Percentiles rank a stretch among this genome's conserved stretches.
These are phyloP conservation scores for Tulasnella sp. DNA, from an alignment of 768 basidiomycete genomes.

Conservation along the genomic window DNA sequence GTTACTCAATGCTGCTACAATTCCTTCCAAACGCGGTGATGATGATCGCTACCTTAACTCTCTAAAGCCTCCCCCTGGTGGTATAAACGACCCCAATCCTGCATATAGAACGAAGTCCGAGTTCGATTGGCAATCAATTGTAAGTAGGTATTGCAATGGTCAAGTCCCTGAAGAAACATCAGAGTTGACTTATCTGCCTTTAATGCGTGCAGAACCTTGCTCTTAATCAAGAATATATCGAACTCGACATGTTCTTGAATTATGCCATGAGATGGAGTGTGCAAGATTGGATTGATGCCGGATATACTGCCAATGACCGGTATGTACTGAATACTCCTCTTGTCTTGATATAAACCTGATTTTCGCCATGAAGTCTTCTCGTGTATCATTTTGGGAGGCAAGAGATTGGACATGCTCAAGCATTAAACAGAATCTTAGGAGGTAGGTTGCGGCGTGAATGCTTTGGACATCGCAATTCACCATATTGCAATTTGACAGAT, in stretches of 20 bases:
- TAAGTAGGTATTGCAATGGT: too few species aligned
- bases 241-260: constrained; percentile 24
- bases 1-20: too few species aligned
- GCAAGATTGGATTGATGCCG: constrained; percentile 32
- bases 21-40: too few species aligned
- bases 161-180: too few species aligned
- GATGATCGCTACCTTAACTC: too few species aligned
- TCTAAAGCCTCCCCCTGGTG: too few species aligned
- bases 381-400: constrained; percentile 53
- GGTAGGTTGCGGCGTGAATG: constrained; percentile 21
- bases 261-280: not conserved
- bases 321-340: constrained; percentile 44
- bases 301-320: constrained; percentile 43
- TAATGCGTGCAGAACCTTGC: too few species aligned
- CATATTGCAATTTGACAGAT: constrained; percentile 20
- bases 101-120: too few species aligned
- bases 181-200: too few species aligned
- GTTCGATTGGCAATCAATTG: too few species aligned
- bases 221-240: constrained; percentile 52
- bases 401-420: constrained; percentile 47
- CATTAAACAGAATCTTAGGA: constrained; percentile 41
- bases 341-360: constrained; percentile 38
- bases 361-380: constrained; percentile 41
- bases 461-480: constrained; percentile 9
- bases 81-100: too few species aligned